A percentile compares a stretch with the other conserved stretches of the same genome.
These are phyloP conservation scores for Zygosaccharomyces siamensis DNA, from an alignment of 805 yeast genomes.

Conservation along the genomic window DNA sequence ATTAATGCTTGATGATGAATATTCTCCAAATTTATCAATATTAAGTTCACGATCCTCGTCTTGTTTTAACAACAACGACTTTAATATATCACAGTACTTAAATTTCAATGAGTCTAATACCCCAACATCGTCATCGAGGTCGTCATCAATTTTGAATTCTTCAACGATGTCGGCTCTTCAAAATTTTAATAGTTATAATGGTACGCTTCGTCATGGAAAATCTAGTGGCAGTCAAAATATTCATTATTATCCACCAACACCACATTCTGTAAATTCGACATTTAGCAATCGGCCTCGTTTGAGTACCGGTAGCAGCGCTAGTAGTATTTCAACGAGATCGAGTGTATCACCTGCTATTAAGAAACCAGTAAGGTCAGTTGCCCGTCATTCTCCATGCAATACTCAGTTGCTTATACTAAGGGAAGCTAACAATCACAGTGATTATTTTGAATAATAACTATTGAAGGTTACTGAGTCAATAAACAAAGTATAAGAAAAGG, in stretches of 20 bases:
- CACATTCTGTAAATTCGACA: slow-evolving; percentile 11
- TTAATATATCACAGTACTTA: not conserved
- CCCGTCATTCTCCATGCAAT: slow-evolving; percentile 8
- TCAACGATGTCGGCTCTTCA: not conserved
- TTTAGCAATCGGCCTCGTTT: slow-evolving; percentile 12
- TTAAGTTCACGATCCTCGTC: slow-evolving; percentile 8
- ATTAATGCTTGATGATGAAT: not conserved
- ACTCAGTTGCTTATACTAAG: slow-evolving; percentile 12
- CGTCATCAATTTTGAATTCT: not conserved
- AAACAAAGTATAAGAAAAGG: too few relatives aligned
- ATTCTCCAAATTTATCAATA: slow-evolving; percentile 2
- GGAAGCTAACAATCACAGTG: slow-evolving; percentile 14
- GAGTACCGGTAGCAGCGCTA: slow-evolving; percentile 11
- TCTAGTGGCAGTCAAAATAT: not conserved
- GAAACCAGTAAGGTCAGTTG: slow-evolving; percentile 7
- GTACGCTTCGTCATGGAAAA: not conserved
- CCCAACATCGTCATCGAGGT: slow-evolving; percentile 3
- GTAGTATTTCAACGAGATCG: slow-evolving; percentile 10
- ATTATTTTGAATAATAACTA: slow-evolving; percentile 6
- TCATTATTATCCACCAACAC: slow-evolving; percentile 10
- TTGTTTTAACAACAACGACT: slow-evolving; percentile 5
- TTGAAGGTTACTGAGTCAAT: too few relatives aligned
- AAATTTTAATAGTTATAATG: not conserved
- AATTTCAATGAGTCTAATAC: slow-evolving; percentile 2
- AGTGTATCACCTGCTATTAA: slow-evolving; percentile 7